Percentiles rank a stretch among this genome's conserved stretches.
Evolutionary conservation across 805 yeast species (phyloP).

Genomic region (Candida sithepensis): DNA sequence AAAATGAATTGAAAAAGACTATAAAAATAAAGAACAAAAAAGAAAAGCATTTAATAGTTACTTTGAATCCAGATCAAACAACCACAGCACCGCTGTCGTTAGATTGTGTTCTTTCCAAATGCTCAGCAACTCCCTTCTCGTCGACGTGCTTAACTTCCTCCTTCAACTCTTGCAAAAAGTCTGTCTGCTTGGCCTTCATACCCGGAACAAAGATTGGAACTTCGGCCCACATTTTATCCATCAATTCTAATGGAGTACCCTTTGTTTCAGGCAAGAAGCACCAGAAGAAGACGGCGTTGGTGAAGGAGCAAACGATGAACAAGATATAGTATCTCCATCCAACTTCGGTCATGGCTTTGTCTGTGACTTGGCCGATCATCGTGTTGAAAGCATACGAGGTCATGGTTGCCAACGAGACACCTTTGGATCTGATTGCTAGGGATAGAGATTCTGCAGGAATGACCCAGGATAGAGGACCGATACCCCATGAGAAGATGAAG

Average conservation of each 20-base stretch:
- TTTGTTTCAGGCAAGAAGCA: constrained; percentile 33
- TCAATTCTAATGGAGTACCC: constrained; percentile 15
- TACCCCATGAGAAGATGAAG: constrained; percentile 22
- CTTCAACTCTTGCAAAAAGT: constrained; percentile 6
- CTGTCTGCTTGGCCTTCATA: constrained; percentile 6
- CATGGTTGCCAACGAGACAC: constrained; percentile 50
- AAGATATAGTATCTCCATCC: constrained; percentile 65
- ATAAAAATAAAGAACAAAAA: background rate
- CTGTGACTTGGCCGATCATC: constrained; percentile 43
- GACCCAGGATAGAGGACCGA: constrained; percentile 47
- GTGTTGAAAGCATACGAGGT: constrained; percentile 32
- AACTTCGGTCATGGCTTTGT: constrained; percentile 45
- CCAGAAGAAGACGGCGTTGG: constrained; percentile 31
- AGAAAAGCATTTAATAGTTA: too few relatives aligned
- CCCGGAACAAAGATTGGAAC: constrained; percentile 7
- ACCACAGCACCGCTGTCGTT: background rate
- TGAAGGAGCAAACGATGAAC: constrained; percentile 36
- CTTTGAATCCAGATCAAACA: background rate
- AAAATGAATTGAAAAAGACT: background rate
- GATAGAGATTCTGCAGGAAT: constrained; percentile 49
- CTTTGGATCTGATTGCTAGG: constrained; percentile 59
- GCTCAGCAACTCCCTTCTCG: constrained; percentile 5
- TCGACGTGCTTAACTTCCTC: constrained; percentile 8
- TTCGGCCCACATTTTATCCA: constrained; percentile 11
- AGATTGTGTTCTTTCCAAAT: constrained; percentile 2